Percentiles rank a stretch among this genome's conserved stretches.
Conservation (phyloP, 1,139 yeast species). For the Suhomyces choctaworum region DNA sequence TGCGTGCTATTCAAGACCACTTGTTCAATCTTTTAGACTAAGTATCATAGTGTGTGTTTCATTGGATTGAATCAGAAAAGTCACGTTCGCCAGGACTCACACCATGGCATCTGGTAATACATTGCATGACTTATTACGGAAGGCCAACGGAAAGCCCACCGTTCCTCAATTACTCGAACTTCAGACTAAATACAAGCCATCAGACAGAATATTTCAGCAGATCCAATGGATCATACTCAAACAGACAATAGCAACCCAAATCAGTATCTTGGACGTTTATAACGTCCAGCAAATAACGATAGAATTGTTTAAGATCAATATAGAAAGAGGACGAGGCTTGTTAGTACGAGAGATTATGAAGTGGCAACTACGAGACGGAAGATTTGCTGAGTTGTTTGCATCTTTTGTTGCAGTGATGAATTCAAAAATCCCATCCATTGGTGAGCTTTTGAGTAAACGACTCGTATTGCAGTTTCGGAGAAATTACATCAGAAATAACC, state of each 20-base stretch:
- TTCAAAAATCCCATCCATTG: constrained; percentile 69
- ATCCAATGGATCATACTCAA: constrained; percentile 56
- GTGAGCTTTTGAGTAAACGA: constrained; percentile 56
- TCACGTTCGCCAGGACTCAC: too few relatives aligned
- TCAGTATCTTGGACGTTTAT: constrained; percentile 45
- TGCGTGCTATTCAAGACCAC: too few relatives aligned
- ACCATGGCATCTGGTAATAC: too few relatives aligned
- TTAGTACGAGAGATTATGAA: constrained; percentile 58
- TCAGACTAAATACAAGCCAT: neutral
- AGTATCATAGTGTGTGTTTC: neutral
- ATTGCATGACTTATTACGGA: neutral
- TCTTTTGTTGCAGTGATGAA: constrained; percentile 61
- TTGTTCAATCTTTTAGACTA: too few relatives aligned
- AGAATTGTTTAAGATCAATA: constrained; percentile 53
- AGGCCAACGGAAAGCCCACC: neutral
- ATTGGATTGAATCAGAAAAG: neutral
- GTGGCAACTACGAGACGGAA: constrained; percentile 45
- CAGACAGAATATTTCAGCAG: constrained; percentile 36
- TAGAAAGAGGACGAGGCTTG: constrained; percentile 62
- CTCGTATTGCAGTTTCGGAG: constrained; percentile 61
- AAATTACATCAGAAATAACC: constrained; percentile 52
- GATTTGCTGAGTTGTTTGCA: constrained; percentile 53
- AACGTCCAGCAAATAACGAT: constrained; percentile 52
- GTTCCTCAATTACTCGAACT: constrained; percentile 1
- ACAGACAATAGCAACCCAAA: constrained; percentile 45